Conservation (phyloP, 495 filamentous ascomycete genomes). For the Aspergillus panamensis region DNA sequence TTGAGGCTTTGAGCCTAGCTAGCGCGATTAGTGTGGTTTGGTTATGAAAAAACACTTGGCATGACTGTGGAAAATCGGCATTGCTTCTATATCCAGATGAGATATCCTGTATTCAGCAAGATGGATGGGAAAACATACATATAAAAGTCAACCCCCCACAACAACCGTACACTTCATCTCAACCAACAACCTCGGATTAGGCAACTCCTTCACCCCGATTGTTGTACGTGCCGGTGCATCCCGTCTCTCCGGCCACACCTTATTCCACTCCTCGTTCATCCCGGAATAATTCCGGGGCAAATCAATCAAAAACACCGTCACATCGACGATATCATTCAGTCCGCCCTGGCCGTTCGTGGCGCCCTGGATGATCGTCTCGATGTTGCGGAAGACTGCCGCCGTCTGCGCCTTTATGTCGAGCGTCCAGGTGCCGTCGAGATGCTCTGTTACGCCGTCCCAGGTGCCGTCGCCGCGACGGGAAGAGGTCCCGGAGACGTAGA, state of each 20-base stretch:
- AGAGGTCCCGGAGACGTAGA: slow-evolving; percentile 34
- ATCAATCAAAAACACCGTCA: slow-evolving; percentile 31
- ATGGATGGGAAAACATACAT: background rate
- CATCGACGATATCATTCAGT: slow-evolving; percentile 31
- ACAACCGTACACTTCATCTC: slow-evolving; percentile 35
- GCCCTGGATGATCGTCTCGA: slow-evolving; percentile 32
- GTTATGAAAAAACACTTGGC: too few relatives aligned
- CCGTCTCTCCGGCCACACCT: slow-evolving; percentile 27
- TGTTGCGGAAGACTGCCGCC: slow-evolving; percentile 30
- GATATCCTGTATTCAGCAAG: too few relatives aligned
- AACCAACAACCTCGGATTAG: slow-evolving; percentile 32
- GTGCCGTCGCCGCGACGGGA: slow-evolving; percentile 24
- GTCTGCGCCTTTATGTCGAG: slow-evolving; percentile 34
- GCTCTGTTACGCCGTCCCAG: slow-evolving; percentile 28
- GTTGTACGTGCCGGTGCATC: slow-evolving; percentile 34
- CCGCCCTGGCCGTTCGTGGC: slow-evolving; percentile 28
- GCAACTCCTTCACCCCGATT: slow-evolving; percentile 34
- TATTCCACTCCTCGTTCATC: slow-evolving; percentile 40
- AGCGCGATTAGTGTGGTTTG: too few relatives aligned
- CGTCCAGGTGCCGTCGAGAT: slow-evolving; percentile 24
- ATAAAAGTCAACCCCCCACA: background rate
- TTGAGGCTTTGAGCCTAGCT: too few relatives aligned
- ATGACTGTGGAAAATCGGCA: too few relatives aligned
- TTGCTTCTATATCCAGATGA: too few relatives aligned
- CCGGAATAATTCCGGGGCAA: slow-evolving; percentile 30